phyloP scores from a whole-genome alignment of 495 filamentous ascomycete species.

The Xylaria intraflava region DNA sequence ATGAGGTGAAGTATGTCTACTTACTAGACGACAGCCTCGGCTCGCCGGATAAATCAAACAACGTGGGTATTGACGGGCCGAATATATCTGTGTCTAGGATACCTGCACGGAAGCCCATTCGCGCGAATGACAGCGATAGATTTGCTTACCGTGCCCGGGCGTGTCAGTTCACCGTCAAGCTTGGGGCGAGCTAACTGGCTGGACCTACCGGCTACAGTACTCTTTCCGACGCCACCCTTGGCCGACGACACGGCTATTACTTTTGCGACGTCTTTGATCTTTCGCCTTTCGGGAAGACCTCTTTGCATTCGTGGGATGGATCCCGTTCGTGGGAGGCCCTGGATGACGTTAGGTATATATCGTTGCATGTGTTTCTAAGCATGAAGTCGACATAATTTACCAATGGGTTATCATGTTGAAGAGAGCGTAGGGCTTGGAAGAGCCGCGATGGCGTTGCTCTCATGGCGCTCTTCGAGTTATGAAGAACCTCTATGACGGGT shows the following conservation, averaged over 20 bases:
- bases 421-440: constrained; percentile 56
- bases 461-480: constrained; percentile 31
- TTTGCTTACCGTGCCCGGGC: constrained; percentile 51
- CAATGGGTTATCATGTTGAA: constrained; percentile 88
- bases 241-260: constrained; percentile 90
- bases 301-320: constrained; percentile 76
- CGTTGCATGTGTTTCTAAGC: not conserved
- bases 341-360: not conserved
- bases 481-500: not conserved
- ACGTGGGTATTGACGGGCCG: constrained; percentile 87
- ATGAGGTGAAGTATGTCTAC: constrained; percentile 8
- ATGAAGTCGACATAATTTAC: constrained; percentile 39
- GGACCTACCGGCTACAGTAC: constrained; percentile 70
- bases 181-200: not conserved
- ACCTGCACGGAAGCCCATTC: constrained; percentile 69
- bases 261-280: constrained; percentile 75
- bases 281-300: constrained; percentile 72
- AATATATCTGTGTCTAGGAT: constrained; percentile 96
- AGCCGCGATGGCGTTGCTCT: constrained; percentile 39
- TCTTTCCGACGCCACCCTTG: constrained; percentile 95
- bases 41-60: constrained; percentile 71
- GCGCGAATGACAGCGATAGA: constrained; percentile 76
- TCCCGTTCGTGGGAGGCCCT: constrained; percentile 79
- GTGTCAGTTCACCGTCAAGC: not conserved
- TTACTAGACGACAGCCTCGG: constrained; percentile 60